Evolutionary conservation across 2,329 filamentous ascomycete genomes (phyloP), one percentile per base, ranked within the genome.

Genomic region (Trichophyton simii): DNA sequence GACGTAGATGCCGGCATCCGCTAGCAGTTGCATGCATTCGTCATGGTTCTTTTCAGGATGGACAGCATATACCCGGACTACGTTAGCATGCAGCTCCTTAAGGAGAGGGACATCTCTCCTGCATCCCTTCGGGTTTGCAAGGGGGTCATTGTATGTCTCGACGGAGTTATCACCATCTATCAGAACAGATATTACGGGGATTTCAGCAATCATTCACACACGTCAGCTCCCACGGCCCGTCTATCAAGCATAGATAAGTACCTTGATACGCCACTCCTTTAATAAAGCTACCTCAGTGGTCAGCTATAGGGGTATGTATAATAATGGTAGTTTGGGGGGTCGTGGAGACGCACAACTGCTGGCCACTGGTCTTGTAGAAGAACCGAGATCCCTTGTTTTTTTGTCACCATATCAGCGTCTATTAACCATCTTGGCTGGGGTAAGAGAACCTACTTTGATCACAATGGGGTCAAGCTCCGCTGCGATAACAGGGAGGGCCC

Each of bases 61-160:
- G 69, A 97, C 84, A 69, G 92, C 91, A 75, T 99, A 99, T 61
- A 94, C 91, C 75, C 94, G 92, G 75, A 99, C 92, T 69, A 86
- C 85, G 79, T 99, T 99, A 76, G 91, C 96, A 65, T 85, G 81
- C 64, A 96, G 83, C 74, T 89, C 79, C 72, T 83, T 73, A 67
- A 99, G 81, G 68, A 88, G 83, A 57, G 90, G 89, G 57, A 99
- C 83, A 72, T 99, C 94, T 69, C 92, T 89, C 73, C 83, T 82
- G 82, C 94, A 97, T 67, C 77, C 75, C 36, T 78, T 76, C 61
- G 77, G 76, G 71, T 95, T 84, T 67, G 89, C 82, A 46, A 99
- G 84, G 62, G 94, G 92, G 72, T 99, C 94, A 65, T 80, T 82
- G 79, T 91, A 97, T 64, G 79, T 79, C 61, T 75, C 73, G 63